Base-by-base conservation (phyloP, 345 rosid species). In the Dipteronia dyeriana region DNA sequence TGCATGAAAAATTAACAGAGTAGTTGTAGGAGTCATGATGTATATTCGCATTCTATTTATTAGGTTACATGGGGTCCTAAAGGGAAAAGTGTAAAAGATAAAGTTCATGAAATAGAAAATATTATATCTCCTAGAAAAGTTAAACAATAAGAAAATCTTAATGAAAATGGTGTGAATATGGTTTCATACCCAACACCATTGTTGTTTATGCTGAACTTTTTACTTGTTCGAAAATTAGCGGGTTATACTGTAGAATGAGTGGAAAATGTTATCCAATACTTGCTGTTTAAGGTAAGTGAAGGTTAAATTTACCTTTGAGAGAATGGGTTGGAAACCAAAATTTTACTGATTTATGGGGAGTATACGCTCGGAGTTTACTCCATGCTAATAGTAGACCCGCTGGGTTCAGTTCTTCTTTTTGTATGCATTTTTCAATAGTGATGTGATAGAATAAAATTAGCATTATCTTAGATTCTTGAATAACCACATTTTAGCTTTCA, bases 61-160 rank as follows among this genome's bases (percentile, higher is more conserved):
- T 43, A 19, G 29, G 49, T 5, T 75, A 53, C 29, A 53, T n/a
- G 8, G 8, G n/a, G 9, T 45, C 59, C 77, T 67, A 16, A 25
- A 56, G 8, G 39, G 41, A 59, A 73, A 65, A 47, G 69, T 9
- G 45, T 47, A 74, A 60, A 71, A 20, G 26, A 59, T 14, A 51
- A 12, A 29, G 17, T n/a, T 38, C 4, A 56, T 6, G 14, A 63
- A 25, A 66, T 31, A 14, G 7, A 19, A 5, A 9, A 22, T 41
- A 17, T 31, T 43, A 5, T 22, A 20, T 38, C 9, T 34, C 13
- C 11, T 20, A 22, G 62, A 57, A 8, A 57, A 51, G n/a, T 51
- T 51, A 0, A 22, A 45, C 14, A 64, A n/a, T 14, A 51, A 23
- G 13, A 70, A 51, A 25, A 13, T 10, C 54, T 19, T 51, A 51